Base-by-base conservation (phyloP, 1,139 yeast species). In the Diutina neorugosa region DNA sequence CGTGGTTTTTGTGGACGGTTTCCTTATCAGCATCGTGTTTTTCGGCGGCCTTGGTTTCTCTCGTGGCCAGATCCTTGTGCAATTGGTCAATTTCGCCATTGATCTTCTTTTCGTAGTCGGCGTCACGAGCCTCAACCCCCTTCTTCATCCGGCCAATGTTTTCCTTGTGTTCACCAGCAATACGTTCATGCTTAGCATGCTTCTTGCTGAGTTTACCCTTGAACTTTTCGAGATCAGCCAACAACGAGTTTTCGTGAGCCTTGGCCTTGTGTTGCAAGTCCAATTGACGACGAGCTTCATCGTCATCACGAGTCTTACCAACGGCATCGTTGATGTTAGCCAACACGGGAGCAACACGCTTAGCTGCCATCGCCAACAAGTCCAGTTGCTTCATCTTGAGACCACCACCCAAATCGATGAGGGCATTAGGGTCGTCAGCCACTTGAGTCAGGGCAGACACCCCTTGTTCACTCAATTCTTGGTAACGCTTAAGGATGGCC, bases 321-420 rank as follows among this genome's bases (percentile, higher is more conserved):
- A 78, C 84, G 57, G 77, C 76, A 19, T 73, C 76, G 59, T 78
- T 77, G 61, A 79, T 78, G 57, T 66, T 70, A 49, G 74, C 69
- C 61, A 80, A 68, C 37, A 79, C 77, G 2, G 84, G 84, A 25
- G 80, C 79, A 44, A 80, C 81, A 60, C 84, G 71, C 58, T 69
- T 69, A 47, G 79, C 78, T 25, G 84, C 84, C 62, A 80, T 76
- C 52, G 73, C 83, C 58, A 78, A 69, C 58, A 80, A 73, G 63
- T 79, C 81, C 54, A 74, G 75, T 59, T 78, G 82, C 46, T 82
- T 75, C 71, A 79, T 69, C 54, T 66, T 70, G 63, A 78, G 70
- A 14, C 84, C 84, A 49, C 78, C 74, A 55, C 84, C 84, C 57
- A 80, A 69, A 57, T 77, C 76, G 57, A 79, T 66, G 34, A 75